Evolutionary conservation across 1,139 yeast species (phyloP).

Genomic region (Pichia inconspicua): DNA sequence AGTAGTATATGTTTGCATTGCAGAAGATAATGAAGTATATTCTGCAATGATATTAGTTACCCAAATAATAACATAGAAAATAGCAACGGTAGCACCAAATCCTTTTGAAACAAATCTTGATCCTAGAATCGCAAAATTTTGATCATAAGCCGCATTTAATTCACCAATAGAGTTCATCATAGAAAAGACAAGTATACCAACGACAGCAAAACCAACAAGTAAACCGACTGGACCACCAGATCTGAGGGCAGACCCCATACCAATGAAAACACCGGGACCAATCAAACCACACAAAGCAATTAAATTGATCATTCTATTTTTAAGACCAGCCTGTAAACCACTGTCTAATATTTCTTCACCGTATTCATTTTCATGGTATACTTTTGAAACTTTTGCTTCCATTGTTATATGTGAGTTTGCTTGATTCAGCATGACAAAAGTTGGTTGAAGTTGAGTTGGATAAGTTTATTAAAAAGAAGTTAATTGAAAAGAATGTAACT

Average conservation of each 20-base stretch:
- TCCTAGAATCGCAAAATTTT: conserved; percentile 49
- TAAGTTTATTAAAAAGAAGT: too few relatives aligned
- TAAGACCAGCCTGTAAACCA: conserved; percentile 29
- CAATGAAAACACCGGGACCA: conserved; percentile 25
- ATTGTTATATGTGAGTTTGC: conserved; percentile 8
- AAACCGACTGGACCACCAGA: conserved; percentile 28
- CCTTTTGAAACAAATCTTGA: conserved; percentile 47
- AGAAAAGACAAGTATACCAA: conserved; percentile 48
- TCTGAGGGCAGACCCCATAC: conserved; percentile 21
- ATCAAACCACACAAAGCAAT: conserved; percentile 21
- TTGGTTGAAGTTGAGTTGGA: too few relatives aligned
- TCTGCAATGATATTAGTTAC: conserved; percentile 51
- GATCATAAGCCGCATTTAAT: conserved; percentile 45
- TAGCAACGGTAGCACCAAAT: conserved; percentile 50
- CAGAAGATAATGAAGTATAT: conserved; percentile 48
- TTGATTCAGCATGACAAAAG: conserved; percentile 1
- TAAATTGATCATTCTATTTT: conserved; percentile 20
- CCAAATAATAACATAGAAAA: conserved; percentile 53
- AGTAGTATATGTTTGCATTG: conserved; percentile 46
- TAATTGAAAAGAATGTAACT: too few relatives aligned
- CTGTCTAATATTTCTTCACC: conserved; percentile 24
- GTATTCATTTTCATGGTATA: conserved; percentile 22
- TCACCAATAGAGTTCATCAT: conserved; percentile 58
- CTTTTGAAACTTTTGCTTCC: conserved; percentile 11
- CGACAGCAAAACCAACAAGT: conserved; percentile 38